Conservation (phyloP, 1,284 basidiomycete species). For the Cryptococcus sp. region DNA sequence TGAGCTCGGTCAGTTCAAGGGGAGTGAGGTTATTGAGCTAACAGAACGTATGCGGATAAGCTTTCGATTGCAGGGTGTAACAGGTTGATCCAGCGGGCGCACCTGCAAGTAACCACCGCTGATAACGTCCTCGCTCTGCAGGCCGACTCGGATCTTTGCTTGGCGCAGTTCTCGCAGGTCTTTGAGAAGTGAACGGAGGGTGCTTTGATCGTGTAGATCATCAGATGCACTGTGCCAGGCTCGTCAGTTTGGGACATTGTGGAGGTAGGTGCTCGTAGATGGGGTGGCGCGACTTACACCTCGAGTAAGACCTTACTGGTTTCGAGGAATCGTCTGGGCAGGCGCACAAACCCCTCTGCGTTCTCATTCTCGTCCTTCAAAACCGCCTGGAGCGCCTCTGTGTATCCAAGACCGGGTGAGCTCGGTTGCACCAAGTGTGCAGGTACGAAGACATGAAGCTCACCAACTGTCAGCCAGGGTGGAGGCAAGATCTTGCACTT, state of each 20-base stretch:
- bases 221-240: slow-evolving; percentile 70
- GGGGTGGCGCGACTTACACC: slow-evolving; percentile 59
- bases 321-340: slow-evolving; percentile 85
- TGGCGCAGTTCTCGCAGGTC: slow-evolving; percentile 92
- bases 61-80: not conserved
- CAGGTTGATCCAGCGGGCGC: slow-evolving; percentile 25
- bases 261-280: not conserved
- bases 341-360: slow-evolving; percentile 64
- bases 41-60: not conserved
- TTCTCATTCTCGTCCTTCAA: slow-evolving; percentile 65
- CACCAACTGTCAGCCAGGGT: slow-evolving; percentile 81
- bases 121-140: slow-evolving; percentile 63
- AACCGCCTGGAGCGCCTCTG: slow-evolving; percentile 73
- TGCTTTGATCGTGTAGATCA: slow-evolving; percentile 77
- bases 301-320: slow-evolving; percentile 85
- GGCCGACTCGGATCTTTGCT: slow-evolving; percentile 82
- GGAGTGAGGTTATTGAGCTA: slow-evolving; percentile 81
- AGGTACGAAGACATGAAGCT: slow-evolving; percentile 30
- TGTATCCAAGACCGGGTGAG: not conserved
- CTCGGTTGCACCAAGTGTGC: not conserved
- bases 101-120: slow-evolving; percentile 63
- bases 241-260: not conserved
- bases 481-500: slow-evolving; percentile 90
- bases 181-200: slow-evolving; percentile 78
- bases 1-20: slow-evolving; percentile 88